phyloP scores from a whole-genome alignment of 805 yeast species.

The Pichia cabralensis region DNA sequence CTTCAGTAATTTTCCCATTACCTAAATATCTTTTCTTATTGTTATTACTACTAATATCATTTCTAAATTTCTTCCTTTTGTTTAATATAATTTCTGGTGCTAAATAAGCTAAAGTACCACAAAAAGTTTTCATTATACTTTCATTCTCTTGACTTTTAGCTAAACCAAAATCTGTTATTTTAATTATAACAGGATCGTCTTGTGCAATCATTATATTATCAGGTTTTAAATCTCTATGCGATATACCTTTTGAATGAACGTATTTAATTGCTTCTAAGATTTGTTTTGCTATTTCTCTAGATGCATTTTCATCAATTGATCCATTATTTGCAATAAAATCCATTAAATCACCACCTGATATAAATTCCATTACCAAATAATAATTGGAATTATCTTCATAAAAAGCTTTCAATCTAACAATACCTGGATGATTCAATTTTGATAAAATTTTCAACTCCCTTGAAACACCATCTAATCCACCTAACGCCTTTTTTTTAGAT shows the following conservation, averaged over 20 bases:
- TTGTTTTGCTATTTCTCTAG: conserved; percentile 78
- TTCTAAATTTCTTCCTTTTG: conserved; percentile 29
- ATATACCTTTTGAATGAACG: conserved; percentile 81
- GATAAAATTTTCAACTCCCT: conserved; percentile 78
- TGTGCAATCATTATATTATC: conserved; percentile 87
- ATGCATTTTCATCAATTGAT: conserved; percentile 83
- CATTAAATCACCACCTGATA: conserved; percentile 96
- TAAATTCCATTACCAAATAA: conserved; percentile 90
- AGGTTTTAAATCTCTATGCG: conserved; percentile 96
- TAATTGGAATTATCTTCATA: conserved; percentile 75
- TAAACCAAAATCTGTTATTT: conserved; percentile 91
- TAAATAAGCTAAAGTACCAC: conserved; percentile 94
- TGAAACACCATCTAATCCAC: conserved; percentile 71
- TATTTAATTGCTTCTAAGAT: conserved; percentile 75
- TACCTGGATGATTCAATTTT: conserved; percentile 72
- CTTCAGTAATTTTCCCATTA: conserved; percentile 24
- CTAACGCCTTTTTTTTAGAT: conserved; percentile 66
- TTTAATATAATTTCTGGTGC: conserved; percentile 87
- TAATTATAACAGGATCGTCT: conserved; percentile 85
- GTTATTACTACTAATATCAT: too few relatives aligned
- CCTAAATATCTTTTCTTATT: conserved; percentile 23
- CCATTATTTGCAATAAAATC: conserved; percentile 93
- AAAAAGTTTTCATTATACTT: conserved; percentile 86
- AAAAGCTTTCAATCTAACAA: conserved; percentile 73
- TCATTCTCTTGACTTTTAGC: conserved; percentile 84